phyloP scores from a whole-genome alignment of 345 rosid genomes.

The Salix udensis region DNA sequence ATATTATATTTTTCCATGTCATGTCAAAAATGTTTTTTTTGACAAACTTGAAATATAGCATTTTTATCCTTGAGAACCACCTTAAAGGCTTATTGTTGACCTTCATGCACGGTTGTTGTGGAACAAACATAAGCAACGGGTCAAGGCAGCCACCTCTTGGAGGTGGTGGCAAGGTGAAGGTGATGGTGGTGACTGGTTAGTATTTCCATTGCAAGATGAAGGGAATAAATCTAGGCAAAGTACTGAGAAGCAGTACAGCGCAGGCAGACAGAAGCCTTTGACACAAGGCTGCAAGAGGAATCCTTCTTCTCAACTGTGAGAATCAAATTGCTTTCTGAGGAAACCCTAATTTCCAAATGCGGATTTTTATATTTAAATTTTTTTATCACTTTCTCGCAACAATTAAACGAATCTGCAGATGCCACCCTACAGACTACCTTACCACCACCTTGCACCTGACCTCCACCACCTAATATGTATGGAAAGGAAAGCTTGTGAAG shows the following conservation, averaged over 20 bases:
- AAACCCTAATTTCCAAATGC: too few species aligned
- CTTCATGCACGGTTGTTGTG: too few species aligned
- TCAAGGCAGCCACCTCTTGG: too few species aligned
- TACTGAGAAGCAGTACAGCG: constrained; percentile 13
- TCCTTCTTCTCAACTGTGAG: constrained; percentile 24
- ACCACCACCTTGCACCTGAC: background rate
- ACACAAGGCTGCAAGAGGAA: constrained; percentile 37
- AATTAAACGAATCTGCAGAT: constrained; percentile 29
- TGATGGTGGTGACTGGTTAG: background rate
- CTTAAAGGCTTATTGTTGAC: too few species aligned
- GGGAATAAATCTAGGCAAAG: constrained; percentile 11
- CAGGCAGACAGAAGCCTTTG: constrained; percentile 9
- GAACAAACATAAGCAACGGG: too few species aligned
- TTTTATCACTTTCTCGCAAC: constrained; percentile 18
- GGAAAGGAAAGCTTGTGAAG: constrained; percentile 10
- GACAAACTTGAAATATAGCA: too few species aligned
- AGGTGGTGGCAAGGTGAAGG: background rate
- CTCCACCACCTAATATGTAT: background rate
- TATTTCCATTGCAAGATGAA: background rate
- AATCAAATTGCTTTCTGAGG: constrained; percentile 27
- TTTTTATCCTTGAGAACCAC: too few species aligned
- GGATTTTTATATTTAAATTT: background rate
- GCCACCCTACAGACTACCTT: constrained; percentile 13
- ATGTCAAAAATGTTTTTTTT: too few species aligned
- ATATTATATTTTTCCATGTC: too few species aligned